Evolutionary conservation across 1,284 basidiomycete genomes (phyloP), one percentile per base, ranked within the genome.

Genomic region (Leccinum angustisporum): DNA sequence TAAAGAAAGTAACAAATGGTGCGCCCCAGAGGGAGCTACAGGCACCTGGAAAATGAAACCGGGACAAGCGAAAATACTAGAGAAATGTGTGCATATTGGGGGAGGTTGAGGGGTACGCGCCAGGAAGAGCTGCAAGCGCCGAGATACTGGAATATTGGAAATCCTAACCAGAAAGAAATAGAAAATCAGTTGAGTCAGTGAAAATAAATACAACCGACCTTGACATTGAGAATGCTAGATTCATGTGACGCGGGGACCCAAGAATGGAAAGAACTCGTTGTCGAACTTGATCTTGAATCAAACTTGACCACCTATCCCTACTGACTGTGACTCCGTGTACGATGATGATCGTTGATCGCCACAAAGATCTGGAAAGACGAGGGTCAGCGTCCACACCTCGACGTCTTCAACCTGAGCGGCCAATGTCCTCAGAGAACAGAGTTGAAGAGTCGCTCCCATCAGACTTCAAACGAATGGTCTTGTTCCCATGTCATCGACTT

Each of bases 401-500:
- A 38, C 5, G 10, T 33, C 21, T 31, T 36, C 50, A 8, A 14
- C 36, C 25, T 21, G 16, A 43, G 7, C 3, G 0, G 21, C 40
- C 40, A 38, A n/a, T 14, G n/a, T 30, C 27, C 25, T 21, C 8
- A 34, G 33, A 5, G 9, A n/a, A 54, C 5, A 0, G 8, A 27
- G 16, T 16, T n/a, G 38, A 25, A 13, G 5, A 31, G 43, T 36
- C 14, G 27, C 21, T 18, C 31, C 36, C 16, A n/a, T 31, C 31
- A 27, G 50, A 30, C 43, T 34, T 21, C 16, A 57, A 57, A 53
- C 13, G 33, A 27, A 36, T 7, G 2, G 21, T 43, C 18, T 46
- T 11, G 55, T 54, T 31, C 40, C 54, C 2, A 8, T 51, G 36
- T 5, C 52, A 34, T 59, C 50, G 54, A 65, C 50, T 16, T 59